Evolutionary conservation across 73 alveolate species (phyloP).

Genomic region (Paramecium sexaurelia): DNA sequence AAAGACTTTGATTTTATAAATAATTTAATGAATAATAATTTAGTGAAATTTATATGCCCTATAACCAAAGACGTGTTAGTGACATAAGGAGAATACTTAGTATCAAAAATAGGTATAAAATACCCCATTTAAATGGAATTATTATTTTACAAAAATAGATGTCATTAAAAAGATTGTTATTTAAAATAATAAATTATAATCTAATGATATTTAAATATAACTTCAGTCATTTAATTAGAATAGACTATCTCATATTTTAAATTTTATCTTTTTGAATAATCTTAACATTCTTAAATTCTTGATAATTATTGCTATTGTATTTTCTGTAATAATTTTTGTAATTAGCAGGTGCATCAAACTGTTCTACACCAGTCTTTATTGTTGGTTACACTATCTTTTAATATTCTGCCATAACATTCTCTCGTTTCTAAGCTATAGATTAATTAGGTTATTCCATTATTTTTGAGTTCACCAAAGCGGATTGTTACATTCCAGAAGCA

Average conservation of each 20-base stretch:
- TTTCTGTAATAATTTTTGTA: neutral
- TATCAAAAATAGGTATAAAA: neutral
- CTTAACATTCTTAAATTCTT: neutral
- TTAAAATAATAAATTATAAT: neutral
- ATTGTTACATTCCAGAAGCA: neutral
- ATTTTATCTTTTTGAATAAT: neutral
- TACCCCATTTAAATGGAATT: conserved; percentile 24
- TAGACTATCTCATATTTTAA: neutral
- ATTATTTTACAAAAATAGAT: neutral
- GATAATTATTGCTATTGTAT: conserved; percentile 10
- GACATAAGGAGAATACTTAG: neutral
- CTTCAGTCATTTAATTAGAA: neutral
- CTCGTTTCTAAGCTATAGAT: neutral
- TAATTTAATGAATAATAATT: conserved; percentile 1
- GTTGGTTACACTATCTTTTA: neutral
- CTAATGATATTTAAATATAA: neutral
- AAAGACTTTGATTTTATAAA: neutral
- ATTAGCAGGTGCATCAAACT: conserved; percentile 57
- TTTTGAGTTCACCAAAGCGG: neutral
- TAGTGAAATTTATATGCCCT: conserved; percentile 23
- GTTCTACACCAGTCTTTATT: conserved; percentile 7
- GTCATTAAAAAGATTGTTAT: neutral
- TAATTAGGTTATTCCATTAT: neutral
- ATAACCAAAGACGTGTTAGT: neutral
- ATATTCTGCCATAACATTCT: conserved; percentile 24